phyloP scores from a whole-genome alignment of 148 eudicot genomes.

The Tetragonia tetragonoides region DNA sequence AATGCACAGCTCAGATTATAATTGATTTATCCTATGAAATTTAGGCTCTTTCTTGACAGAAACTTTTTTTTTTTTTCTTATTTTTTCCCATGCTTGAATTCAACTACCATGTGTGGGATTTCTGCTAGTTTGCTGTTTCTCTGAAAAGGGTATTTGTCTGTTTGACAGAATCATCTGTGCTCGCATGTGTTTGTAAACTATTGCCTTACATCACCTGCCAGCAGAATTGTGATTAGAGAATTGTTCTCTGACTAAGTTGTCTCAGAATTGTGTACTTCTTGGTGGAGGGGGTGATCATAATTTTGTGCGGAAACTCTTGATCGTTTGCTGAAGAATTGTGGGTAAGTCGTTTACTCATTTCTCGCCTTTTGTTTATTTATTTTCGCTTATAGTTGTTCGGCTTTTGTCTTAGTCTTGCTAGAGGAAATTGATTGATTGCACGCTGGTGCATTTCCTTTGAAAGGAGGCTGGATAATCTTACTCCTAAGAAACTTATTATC shows the following conservation, averaged over 20 bases:
- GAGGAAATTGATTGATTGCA: no score
- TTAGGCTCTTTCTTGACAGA: no score
- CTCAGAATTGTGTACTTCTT: neutral
- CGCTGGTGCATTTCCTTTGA: neutral
- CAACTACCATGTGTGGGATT: neutral
- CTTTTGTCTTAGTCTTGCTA: neutral
- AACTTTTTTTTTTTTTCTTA: neutral
- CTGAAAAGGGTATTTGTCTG: constrained; percentile 16
- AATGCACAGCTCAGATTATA: no score
- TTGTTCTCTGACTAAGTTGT: neutral
- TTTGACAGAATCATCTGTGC: constrained; percentile 11
- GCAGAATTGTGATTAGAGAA: neutral
- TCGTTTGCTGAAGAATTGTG: constrained; percentile 11
- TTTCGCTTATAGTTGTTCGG: neutral
- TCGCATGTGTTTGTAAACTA: constrained; percentile 3
- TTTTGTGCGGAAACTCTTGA: neutral
- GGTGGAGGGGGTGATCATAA: neutral
- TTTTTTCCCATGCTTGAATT: neutral
- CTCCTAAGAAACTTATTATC: neutral
- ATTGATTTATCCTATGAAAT: no score
- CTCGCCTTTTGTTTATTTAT: neutral
- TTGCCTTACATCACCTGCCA: neutral
- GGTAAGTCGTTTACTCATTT: neutral
- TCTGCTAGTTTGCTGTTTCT: neutral
- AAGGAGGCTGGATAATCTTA: neutral